Base-by-base conservation (phyloP, 2,329 filamentous ascomycete species). In the Geosmithia morbida region DNA sequence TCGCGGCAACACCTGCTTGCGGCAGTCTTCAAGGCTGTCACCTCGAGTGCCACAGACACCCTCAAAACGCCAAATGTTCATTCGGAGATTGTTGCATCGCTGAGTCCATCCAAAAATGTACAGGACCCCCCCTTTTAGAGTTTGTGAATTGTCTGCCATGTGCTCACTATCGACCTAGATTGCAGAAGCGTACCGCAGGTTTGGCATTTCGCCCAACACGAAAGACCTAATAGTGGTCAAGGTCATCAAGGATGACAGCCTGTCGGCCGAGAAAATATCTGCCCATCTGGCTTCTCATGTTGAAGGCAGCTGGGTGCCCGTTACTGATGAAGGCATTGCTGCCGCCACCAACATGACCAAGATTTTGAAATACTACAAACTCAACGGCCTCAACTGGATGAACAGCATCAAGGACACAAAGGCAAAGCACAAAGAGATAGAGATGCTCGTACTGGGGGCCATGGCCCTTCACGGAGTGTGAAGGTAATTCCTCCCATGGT, bases 121-220 rank as follows among this genome's bases (percentile, higher is more conserved):
- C 52, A 51, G 29, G 43, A 29, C 14, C 26, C 3, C 19, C 19
- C 14, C 18, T 14, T 5, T 16, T 14, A 22, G 16, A 8, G 19
- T 11, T 19, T 41, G 13, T 18, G 3, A 20, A 10, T 16, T 7
- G n/a, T 11, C 18, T 11, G 8, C 41, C 41, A 43, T 20, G 7
- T 43, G 41, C 41, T 43, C 19, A 43, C 50, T 51, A 45, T 53
- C 52, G 44, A 44, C 17, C 46, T 30, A 94, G 87, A 97, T 98
- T 58, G 78, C 87, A 46, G 89, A 96, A 55, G 83, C 88, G 0
- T 97, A 97, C 65, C 83, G 87, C 30, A 82, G 83, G 47, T 95
- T 92, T 58, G 92, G 92, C 44, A 81, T 97, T 49, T 70, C 76
- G 1, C 77, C 86, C 13, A 67, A 71, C 11, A 92, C 84, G 2